Evolutionary conservation across 2,329 filamentous ascomycete species (phyloP).

Genomic region (Alternaria burnsii): DNA sequence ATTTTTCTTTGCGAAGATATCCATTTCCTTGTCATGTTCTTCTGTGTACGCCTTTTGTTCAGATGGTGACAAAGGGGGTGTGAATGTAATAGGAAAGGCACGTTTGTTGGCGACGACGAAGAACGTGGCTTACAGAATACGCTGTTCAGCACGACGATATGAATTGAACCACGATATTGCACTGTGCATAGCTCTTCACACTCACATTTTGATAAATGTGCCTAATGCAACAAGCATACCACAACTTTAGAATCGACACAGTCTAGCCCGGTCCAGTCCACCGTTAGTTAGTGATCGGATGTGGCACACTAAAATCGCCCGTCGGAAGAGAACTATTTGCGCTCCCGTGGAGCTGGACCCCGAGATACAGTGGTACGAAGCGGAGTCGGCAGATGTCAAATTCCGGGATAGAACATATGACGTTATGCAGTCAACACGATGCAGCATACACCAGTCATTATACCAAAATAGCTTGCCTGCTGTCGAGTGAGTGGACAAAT

Average conservation of each 20-base stretch:
- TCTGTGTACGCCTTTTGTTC: not conserved
- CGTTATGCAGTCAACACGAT: not conserved
- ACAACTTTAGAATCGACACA: not conserved
- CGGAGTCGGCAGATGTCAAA: not conserved
- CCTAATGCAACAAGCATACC: not conserved
- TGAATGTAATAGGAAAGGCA: not conserved
- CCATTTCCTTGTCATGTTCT: constrained; percentile 1
- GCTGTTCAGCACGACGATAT: not conserved
- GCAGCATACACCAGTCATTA: not conserved
- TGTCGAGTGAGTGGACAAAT: not conserved
- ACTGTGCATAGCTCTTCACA: not conserved
- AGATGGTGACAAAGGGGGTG: not conserved
- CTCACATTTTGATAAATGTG: not conserved
- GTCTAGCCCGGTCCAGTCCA: not conserved
- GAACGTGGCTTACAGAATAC: not conserved
- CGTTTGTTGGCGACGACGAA: not conserved
- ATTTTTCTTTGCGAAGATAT: constrained; percentile 8
- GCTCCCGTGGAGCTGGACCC: not conserved
- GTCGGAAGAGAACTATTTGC: not conserved
- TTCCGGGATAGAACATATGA: not conserved
- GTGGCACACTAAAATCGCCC: not conserved
- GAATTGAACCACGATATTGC: not conserved
- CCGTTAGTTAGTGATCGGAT: not conserved
- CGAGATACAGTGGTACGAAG: not conserved
- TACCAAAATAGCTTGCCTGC: not conserved